phyloP scores from a whole-genome alignment of 1,284 basidiomycete genomes.

The Fomitopsis palustris region DNA sequence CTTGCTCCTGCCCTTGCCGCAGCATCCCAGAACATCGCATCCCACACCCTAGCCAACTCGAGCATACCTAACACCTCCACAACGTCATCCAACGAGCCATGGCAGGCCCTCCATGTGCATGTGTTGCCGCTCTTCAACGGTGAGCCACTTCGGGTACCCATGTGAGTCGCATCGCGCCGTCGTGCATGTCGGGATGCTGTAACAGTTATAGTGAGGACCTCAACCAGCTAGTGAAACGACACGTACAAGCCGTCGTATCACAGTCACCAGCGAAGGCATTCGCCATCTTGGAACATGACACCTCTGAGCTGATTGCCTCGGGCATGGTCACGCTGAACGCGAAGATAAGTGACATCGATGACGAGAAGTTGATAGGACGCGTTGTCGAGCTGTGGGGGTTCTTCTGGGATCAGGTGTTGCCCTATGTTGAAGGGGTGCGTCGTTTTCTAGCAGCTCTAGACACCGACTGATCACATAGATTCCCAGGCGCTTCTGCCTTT shows the following conservation, averaged over 20 bases:
- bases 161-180: constrained; percentile 44
- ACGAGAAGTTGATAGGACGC: constrained; percentile 70
- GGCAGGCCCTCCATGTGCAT: constrained; percentile 81
- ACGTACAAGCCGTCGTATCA: constrained; percentile 69
- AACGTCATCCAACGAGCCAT: constrained; percentile 52
- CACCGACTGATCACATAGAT: background rate
- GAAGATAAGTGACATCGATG: constrained; percentile 72
- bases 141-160: constrained; percentile 82
- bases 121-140: constrained; percentile 91
- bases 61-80: constrained; percentile 32
- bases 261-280: constrained; percentile 63
- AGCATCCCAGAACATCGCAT: constrained; percentile 33
- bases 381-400: constrained; percentile 91
- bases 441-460: background rate
- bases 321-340: constrained; percentile 93
- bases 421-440: constrained; percentile 83
- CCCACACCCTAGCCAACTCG: constrained; percentile 26
- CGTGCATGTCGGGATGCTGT: background rate
- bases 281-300: constrained; percentile 71
- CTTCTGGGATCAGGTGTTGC: constrained; percentile 91
- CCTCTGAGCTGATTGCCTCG: constrained; percentile 77
- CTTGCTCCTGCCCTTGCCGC: constrained; percentile 34
- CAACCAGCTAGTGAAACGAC: constrained; percentile 74
- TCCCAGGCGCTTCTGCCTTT: constrained; percentile 69
- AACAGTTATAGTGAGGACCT: constrained; percentile 71